A percentile compares a stretch with the other conserved stretches of the same genome.
These are phyloP conservation scores for Volvariella surrecta DNA, from an alignment of 1,284 basidiomycete species.

Conservation along the genomic window DNA sequence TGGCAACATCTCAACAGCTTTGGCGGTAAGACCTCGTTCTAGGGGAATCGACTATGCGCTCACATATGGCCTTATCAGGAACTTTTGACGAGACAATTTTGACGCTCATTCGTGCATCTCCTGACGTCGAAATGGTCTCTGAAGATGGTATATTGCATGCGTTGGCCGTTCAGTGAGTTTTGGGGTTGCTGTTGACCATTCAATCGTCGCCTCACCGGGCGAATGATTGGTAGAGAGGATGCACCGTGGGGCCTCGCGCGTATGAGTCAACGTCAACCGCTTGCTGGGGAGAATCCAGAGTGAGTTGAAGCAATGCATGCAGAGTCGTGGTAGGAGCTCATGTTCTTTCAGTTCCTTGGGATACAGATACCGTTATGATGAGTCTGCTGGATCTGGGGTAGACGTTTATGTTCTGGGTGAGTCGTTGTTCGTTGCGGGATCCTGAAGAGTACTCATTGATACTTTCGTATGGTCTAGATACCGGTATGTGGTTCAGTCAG, in stretches of 20 bases:
- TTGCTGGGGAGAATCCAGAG: slow-evolving; percentile 11
- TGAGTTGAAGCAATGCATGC: slow-evolving; percentile 1
- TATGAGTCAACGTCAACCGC: slow-evolving; percentile 15
- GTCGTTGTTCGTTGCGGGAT: slow-evolving; percentile 6
- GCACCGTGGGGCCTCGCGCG: slow-evolving; percentile 27
- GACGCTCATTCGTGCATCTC: slow-evolving; percentile 17
- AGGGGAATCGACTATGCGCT: too few species aligned
- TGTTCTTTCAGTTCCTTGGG: slow-evolving; percentile 13
- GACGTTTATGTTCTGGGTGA: slow-evolving; percentile 26
- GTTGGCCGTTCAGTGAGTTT: slow-evolving; percentile 13
- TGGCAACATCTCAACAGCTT: too few species aligned
- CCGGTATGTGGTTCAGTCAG: slow-evolving; percentile 10
- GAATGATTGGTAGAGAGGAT: slow-evolving; percentile 1
- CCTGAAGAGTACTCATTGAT: background rate
- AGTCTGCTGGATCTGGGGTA: slow-evolving; percentile 22
- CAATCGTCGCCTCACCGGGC: slow-evolving; percentile 5
- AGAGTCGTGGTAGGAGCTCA: background rate
- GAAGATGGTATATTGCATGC: slow-evolving; percentile 53
- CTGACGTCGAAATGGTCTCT: slow-evolving; percentile 65
- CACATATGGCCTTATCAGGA: too few species aligned
- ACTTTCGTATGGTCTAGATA: slow-evolving; percentile 13
- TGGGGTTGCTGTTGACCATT: background rate
- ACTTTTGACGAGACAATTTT: too few species aligned
- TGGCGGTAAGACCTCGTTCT: too few species aligned
- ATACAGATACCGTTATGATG: slow-evolving; percentile 22